Evolutionary conservation across 1,284 basidiomycete genomes (phyloP).

Genomic region (Flammula alnicola): DNA sequence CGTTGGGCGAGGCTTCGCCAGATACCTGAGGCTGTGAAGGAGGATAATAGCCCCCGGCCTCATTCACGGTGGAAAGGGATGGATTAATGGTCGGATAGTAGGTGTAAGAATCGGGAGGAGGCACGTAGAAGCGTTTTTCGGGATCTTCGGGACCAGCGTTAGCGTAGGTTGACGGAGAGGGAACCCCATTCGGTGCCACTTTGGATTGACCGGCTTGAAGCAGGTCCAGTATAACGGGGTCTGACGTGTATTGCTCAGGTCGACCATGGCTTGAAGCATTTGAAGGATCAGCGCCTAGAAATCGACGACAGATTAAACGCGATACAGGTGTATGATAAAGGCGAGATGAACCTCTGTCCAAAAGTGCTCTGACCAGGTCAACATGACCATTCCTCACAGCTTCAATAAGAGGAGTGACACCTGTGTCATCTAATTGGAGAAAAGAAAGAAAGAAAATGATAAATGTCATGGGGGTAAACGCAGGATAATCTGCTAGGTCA

Average conservation of each 20-base stretch:
- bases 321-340: conserved; percentile 21
- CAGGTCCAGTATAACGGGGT: conserved; percentile 67
- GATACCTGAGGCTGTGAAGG: conserved; percentile 43
- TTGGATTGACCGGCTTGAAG: conserved; percentile 54
- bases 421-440: conserved; percentile 47
- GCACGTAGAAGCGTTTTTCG: conserved; percentile 50
- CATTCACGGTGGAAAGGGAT: conserved; percentile 53
- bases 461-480: too few relatives aligned
- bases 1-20: conserved; percentile 44
- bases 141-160: conserved; percentile 48
- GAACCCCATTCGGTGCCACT: conserved; percentile 37
- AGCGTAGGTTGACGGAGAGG: conserved; percentile 48
- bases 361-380: conserved; percentile 68
- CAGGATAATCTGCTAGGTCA: conserved; percentile 14
- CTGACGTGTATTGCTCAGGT: conserved; percentile 68
- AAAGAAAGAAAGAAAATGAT: conserved; percentile 18
- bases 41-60: conserved; percentile 63
- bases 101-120: conserved; percentile 57
- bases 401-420: conserved; percentile 78
- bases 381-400: conserved; percentile 76
- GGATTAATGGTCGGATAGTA: conserved; percentile 69
- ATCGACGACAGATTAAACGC: conserved; percentile 22
- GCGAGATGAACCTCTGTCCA: conserved; percentile 65
- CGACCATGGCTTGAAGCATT: conserved; percentile 64
- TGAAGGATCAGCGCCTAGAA: conserved; percentile 71